Evolutionary conservation across 108 stramenopile species (phyloP), one percentile per base, ranked within the genome.

Genomic region (Schizochytrium sp.): DNA sequence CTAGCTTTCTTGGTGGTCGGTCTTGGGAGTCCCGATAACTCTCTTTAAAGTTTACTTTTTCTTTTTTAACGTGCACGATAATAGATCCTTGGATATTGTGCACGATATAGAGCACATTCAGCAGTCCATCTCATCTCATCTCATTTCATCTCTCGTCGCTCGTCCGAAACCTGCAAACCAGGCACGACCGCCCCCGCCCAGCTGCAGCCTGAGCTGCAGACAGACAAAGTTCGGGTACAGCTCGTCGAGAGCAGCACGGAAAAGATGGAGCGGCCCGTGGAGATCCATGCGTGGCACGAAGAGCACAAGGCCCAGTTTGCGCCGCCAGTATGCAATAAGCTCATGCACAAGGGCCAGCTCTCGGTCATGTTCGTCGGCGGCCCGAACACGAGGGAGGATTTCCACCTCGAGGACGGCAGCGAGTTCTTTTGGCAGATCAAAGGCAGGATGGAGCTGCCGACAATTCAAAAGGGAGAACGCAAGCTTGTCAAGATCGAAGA

Each of bases 281-380:
- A 12, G n/a, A 45, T 83, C 6, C 43, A 83, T 3, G 76, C 19
- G 10, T 83, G 76, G 76, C 51, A 83, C 76, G 45, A 12, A 18
- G 76, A 21, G n/a, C 19, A 83, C 51, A 83, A 83, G 51, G 51
- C 48, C 6, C n/a, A 28, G n/a, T 83, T 83, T 23, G 76, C 76
- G 48, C 76, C 76, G 76, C 76, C 76, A 3, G 76, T 83, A 6
- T 83, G 76, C 51, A 83, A 83, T 45, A 83, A 83, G 76, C 76
- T 83, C 51, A 83, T 83, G 76, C 28, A 83, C 76, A 83, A 83
- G 51, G 51, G 51, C 76, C 76, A 83, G 76, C 48, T 83, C n/a
- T 83, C 76, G 48, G 87, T 90, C 69, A 90, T 90, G 90, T 41
- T 90, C 21, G 90, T 90, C 18, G 90, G 90, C 44, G 90, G 90